phyloP scores from a whole-genome alignment of 1,284 basidiomycete genomes.

The Phenoliferia sp. region DNA sequence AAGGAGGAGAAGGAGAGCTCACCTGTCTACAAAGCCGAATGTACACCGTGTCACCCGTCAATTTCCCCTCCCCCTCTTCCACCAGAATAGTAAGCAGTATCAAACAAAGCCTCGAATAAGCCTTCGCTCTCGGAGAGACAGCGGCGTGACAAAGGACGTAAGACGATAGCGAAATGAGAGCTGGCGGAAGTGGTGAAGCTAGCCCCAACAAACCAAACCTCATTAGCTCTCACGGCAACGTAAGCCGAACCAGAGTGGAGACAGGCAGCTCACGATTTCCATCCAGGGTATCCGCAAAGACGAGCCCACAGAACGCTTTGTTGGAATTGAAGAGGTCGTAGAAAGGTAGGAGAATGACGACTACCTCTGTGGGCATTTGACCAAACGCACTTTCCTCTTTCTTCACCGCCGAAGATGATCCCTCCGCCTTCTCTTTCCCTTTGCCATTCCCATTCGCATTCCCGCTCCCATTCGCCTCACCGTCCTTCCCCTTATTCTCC shows the following conservation, averaged over 20 bases:
- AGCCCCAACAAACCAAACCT: background rate
- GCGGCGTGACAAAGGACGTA: slow-evolving; percentile 39
- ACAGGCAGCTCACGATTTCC: background rate
- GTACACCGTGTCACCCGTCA: slow-evolving; percentile 15
- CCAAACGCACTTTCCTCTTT: slow-evolving; percentile 8
- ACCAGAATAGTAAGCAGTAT: slow-evolving; percentile 34
- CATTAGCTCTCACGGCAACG: background rate
- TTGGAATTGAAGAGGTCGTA: slow-evolving; percentile 37
- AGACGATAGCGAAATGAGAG: slow-evolving; percentile 37
- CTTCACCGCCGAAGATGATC: background rate
- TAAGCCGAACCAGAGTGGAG: background rate
- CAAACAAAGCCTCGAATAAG: slow-evolving; percentile 33
- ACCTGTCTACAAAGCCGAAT: slow-evolving; percentile 37
- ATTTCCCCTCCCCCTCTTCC: slow-evolving; percentile 35
- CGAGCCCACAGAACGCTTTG: slow-evolving; percentile 32
- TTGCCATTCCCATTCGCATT: background rate
- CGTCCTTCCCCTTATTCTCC: background rate
- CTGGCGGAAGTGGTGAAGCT: slow-evolving; percentile 21
- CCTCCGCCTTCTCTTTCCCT: background rate
- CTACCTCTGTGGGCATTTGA: slow-evolving; percentile 27
- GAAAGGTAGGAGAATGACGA: slow-evolving; percentile 35
- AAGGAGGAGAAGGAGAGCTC: slow-evolving; percentile 2
- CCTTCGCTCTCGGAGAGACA: slow-evolving; percentile 19
- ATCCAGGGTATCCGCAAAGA: slow-evolving; percentile 11
- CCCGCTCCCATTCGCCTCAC: background rate